A percentile compares a stretch with the other conserved stretches of the same genome.
phyloP scores from a whole-genome alignment of 2,329 filamentous ascomycete species.

The Coniochaeta sp. region DNA sequence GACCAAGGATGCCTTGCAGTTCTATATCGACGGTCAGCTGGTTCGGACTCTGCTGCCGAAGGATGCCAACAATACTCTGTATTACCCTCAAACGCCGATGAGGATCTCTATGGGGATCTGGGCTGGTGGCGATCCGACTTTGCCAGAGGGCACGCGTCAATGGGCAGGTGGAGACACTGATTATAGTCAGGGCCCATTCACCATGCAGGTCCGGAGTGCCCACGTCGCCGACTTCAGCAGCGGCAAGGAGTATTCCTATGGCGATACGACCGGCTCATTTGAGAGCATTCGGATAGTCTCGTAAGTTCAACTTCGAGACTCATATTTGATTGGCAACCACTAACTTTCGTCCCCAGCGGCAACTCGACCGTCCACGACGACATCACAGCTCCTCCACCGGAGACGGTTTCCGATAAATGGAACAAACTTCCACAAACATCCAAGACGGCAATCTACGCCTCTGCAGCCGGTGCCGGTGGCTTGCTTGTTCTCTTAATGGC shows the following conservation, averaged over 20 bases:
- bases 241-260: conserved; percentile 59
- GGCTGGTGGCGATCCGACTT: conserved; percentile 51
- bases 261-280: conserved; percentile 53
- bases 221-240: conserved; percentile 50
- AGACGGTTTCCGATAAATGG: conserved; percentile 46
- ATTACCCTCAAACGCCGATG: conserved; percentile 74
- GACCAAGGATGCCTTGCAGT: conserved; percentile 60
- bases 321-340: not conserved
- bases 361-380: conserved; percentile 48
- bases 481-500: conserved; percentile 31
- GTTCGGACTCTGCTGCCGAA: conserved; percentile 56
- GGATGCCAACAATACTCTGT: conserved; percentile 53
- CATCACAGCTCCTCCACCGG: conserved; percentile 30
- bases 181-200: conserved; percentile 59
- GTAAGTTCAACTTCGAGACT: conserved; percentile 29
- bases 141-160: conserved; percentile 50
- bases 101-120: conserved; percentile 61
- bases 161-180: conserved; percentile 67
- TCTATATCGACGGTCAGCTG: conserved; percentile 60
- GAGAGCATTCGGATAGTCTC: conserved; percentile 52
- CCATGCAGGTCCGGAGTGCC: conserved; percentile 63
- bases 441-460: conserved; percentile 47
- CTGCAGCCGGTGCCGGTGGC: conserved; percentile 35
- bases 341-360: conserved; percentile 28
- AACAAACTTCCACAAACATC: conserved; percentile 38